Evolutionary conservation across 345 rosid genomes (phyloP), one percentile per base, ranked within the genome.

Genomic region (Corchorus capsularis): DNA sequence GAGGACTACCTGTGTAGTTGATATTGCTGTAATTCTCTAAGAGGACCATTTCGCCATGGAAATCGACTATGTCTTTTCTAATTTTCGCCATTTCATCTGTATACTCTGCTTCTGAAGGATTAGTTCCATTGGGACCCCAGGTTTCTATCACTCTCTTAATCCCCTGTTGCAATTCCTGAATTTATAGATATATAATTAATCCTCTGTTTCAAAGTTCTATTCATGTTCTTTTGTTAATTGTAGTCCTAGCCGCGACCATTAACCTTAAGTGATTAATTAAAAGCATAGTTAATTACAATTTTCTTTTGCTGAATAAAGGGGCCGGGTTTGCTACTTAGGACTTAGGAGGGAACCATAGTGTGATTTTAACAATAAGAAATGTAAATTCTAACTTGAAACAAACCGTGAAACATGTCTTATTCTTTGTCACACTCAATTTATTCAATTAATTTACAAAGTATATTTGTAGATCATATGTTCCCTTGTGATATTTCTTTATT

Each of bases 11-110:
- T 82, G 95, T 94, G 87, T 91, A 94, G 75, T 93, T 94, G 79
- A 94, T 80, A 71, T 87, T 91, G 87, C 97, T 94, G 80, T 94
- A 94, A 79, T 93, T 89, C 59, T 84, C 89, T 4, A 94, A 76
- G 49, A 94, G 90, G 69, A 94, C 97, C 97, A 94, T 94, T 80
- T 94, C 97, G 4, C 97, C 98, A 13, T 93, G 98, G 85, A 94
- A 93, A 82, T 94, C 81, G 74, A 94, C 86, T n/a, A 90, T 91
- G 6, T 87, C 88, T 49, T 83, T 91, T 81, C 88, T 88, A 8
- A 90, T 87, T 73, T 82, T 87, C 59, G 79, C 68, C 87, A 89
- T 88, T 75, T 87, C 87, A 19, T 84, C 85, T 81, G 75, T 80
- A 63, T 83, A 86, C 52, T 81, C 81, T 2, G 72, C 64, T 53